phyloP scores from a whole-genome alignment of 495 filamentous ascomycete species.

The Trichodelitschia bisporula region DNA sequence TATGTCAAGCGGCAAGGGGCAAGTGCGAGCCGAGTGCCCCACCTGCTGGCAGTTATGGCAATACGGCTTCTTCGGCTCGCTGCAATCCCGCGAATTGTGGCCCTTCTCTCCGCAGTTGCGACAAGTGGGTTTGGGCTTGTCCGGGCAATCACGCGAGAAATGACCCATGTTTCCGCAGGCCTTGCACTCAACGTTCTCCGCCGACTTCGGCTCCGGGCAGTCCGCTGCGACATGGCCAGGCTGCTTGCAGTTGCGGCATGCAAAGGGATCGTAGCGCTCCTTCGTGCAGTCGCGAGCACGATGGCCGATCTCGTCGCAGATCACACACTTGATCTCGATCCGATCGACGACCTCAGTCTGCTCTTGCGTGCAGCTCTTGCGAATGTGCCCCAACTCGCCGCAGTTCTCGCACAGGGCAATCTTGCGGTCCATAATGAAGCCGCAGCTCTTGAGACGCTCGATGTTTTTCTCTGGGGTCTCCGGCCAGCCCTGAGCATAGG shows the following conservation, averaged over 20 bases:
- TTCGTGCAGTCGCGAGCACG: constrained; percentile 41
- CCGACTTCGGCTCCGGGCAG: constrained; percentile 46
- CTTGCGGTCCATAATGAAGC: constrained; percentile 38
- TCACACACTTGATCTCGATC: constrained; percentile 40
- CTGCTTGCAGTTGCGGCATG: constrained; percentile 64
- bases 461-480: constrained; percentile 39
- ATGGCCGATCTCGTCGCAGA: constrained; percentile 47
- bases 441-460: constrained; percentile 46
- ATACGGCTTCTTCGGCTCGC: constrained; percentile 23
- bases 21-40: constrained; percentile 32
- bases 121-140: constrained; percentile 24
- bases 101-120: constrained; percentile 26
- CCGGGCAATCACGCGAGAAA: constrained; percentile 62
- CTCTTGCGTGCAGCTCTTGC: constrained; percentile 38
- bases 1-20: constrained; percentile 8
- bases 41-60: constrained; percentile 50
- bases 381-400: constrained; percentile 48
- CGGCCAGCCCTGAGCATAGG: constrained; percentile 39
- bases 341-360: constrained; percentile 16
- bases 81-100: constrained; percentile 31
- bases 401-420: constrained; percentile 50
- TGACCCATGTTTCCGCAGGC: constrained; percentile 39
- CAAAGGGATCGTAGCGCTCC: constrained; percentile 29
- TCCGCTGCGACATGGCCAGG: constrained; percentile 33
- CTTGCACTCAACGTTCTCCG: constrained; percentile 54